Conservation (phyloP, 106 monocot species). For the Dioscorea dumetorum region DNA sequence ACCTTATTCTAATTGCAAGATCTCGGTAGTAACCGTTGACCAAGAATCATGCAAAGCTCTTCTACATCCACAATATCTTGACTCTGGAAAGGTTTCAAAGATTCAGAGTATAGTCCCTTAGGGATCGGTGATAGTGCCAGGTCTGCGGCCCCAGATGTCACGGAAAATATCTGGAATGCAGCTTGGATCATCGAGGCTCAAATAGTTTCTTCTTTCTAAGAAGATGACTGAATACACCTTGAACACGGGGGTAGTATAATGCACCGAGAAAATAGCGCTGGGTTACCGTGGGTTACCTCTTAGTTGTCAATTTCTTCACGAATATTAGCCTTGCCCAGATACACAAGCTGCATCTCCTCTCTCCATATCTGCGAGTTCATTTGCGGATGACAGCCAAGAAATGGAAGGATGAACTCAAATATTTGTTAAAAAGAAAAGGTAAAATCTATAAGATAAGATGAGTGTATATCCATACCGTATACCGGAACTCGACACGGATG, state of each 20-base stretch:
- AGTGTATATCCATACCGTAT: constrained; percentile 33
- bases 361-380: constrained; percentile 58
- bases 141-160: no score
- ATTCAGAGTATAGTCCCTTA: no score
- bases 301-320: constrained; percentile 46
- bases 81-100: no score
- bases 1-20: no score
- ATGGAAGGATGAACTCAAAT: background rate
- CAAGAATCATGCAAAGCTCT: no score
- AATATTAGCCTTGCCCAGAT: constrained; percentile 45
- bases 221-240: background rate
- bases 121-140: no score
- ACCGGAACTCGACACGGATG: constrained; percentile 86
- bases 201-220: no score
- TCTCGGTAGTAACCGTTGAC: no score
- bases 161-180: no score
- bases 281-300: background rate
- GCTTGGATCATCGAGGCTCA: no score
- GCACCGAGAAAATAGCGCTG: background rate
- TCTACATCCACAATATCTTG: no score
- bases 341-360: constrained; percentile 77
- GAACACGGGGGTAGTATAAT: background rate
- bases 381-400: background rate
- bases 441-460: background rate
- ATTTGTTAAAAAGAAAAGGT: background rate